These are phyloP conservation scores for Endotrypanum monterogeii DNA, from an alignment of 208 protist genomes.

Conservation along the genomic window DNA sequence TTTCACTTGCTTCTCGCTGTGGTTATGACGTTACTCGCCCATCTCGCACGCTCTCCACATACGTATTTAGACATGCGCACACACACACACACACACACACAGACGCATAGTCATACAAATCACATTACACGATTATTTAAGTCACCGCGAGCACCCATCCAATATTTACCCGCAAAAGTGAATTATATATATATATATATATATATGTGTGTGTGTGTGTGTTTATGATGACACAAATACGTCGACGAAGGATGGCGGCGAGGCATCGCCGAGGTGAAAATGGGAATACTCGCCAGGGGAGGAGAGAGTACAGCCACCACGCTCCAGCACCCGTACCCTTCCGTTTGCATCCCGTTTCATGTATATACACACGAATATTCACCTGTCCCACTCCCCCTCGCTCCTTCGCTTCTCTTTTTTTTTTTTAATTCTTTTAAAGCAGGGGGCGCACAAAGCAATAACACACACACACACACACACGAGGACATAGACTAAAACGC, in stretches of 20 bases:
- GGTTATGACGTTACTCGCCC: not conserved
- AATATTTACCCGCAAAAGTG: not conserved
- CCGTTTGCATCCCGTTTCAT: not conserved
- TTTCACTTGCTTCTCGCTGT: not conserved
- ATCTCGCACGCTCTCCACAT: too few species aligned
- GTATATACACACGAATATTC: not conserved
- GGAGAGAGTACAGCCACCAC: not conserved
- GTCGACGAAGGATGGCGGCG: not conserved
- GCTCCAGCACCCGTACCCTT: not conserved
- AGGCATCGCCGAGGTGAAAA: not conserved
- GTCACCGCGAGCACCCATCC: not conserved
- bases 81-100: conserved; percentile 1
- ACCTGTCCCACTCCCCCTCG: too few species aligned
- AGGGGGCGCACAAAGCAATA: not conserved
- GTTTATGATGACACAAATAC: not conserved
- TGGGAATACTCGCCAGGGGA: not conserved
- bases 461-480: not conserved
- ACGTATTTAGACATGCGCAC: not conserved
- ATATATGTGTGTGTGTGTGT: too few species aligned
- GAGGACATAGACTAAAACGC: conserved; percentile 70
- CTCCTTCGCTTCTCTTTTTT: not conserved
- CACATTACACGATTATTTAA: conserved; percentile 2
- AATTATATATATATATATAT: too few species aligned
- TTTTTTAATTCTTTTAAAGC: not conserved
- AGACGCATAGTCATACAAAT: not conserved